Evolutionary conservation across 257 asterid genomes (phyloP).

Genomic region (Solanum pinnatisectum): DNA sequence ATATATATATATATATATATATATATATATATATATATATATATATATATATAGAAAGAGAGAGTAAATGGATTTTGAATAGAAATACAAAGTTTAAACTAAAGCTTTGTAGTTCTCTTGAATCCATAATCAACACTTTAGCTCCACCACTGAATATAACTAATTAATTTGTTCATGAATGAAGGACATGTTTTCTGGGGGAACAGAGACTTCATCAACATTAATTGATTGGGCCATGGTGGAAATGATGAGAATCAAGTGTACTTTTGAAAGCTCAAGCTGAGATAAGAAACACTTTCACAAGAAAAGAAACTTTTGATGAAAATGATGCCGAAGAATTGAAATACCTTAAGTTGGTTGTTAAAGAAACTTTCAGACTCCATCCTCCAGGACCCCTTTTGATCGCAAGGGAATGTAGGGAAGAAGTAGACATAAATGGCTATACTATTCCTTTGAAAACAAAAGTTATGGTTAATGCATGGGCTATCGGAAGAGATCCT

Average conservation of each 20-base stretch:
- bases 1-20: no score
- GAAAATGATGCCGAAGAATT: background rate
- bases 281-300: background rate
- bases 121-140: no score
- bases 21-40: no score
- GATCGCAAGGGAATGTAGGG: background rate
- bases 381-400: background rate
- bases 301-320: background rate
- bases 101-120: no score
- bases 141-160: no score
- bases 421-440: background rate
- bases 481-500: constrained; percentile 10
- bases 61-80: no score
- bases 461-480: background rate
- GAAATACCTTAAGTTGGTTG: background rate
- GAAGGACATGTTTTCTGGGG: background rate
- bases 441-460: background rate
- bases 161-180: background rate
- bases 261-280: background rate
- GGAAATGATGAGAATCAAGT: constrained; percentile 3
- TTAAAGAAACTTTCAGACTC: constrained; percentile 7
- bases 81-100: no score
- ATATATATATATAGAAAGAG: no score
- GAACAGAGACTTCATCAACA: constrained; percentile 2
- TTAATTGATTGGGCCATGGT: background rate